Conservation (phyloP, 495 filamentous ascomycete genomes). For the Neurospora sp. region DNA sequence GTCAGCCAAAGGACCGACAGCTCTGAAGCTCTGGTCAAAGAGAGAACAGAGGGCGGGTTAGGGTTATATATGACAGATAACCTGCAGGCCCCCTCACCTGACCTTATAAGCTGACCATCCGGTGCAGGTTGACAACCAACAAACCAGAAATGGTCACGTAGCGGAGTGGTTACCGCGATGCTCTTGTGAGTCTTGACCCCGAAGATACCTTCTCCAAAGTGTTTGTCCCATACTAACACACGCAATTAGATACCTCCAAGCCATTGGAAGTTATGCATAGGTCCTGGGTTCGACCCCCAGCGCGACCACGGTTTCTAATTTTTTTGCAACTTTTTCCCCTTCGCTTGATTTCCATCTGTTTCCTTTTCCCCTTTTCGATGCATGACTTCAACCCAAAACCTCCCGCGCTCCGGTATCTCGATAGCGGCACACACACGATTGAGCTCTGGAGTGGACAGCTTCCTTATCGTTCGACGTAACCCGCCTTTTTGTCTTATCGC, state of each 20-base stretch:
- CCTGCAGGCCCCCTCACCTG: not conserved
- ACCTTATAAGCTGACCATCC: not conserved
- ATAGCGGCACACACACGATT: not conserved
- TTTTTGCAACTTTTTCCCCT: not conserved
- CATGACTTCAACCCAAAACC: not conserved
- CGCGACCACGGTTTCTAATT: not conserved
- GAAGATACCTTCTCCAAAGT: not conserved
- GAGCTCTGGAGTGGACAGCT: not conserved
- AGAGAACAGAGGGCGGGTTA: not conserved
- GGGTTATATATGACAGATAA: not conserved
- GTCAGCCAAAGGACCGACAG: not conserved
- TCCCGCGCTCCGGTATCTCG: not conserved
- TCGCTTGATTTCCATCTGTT: not conserved
- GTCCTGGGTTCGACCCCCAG: not conserved
- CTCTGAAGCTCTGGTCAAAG: not conserved
- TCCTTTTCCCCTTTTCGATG: not conserved
- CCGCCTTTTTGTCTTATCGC: not conserved
- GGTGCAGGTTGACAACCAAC: not conserved
- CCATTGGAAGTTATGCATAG: not conserved
- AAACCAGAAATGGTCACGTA: not conserved
- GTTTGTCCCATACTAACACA: conserved; percentile 1
- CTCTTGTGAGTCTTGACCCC: not conserved
- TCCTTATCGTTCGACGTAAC: not conserved
- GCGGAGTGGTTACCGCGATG: not conserved
- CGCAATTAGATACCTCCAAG: not conserved